Conservation (phyloP, 371 early-diverging fungal genomes). For the Neoconidiobolus thromboides region DNA sequence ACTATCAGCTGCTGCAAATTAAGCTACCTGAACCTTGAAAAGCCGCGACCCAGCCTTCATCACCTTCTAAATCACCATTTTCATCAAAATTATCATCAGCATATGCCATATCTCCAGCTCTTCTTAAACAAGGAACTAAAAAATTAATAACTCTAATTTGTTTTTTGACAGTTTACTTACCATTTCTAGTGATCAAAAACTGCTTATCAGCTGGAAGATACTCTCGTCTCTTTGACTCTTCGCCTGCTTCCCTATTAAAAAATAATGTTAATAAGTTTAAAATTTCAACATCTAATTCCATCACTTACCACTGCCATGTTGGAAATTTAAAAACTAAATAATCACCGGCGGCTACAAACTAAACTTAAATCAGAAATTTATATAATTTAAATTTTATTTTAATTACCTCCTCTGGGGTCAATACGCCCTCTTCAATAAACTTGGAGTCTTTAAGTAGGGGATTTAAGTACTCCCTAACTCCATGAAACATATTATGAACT, state of each 20-base stretch:
- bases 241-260: slow-evolving; percentile 53
- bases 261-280: background rate
- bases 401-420: slow-evolving; percentile 87
- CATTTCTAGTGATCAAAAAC: slow-evolving; percentile 86
- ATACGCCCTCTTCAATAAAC: slow-evolving; percentile 80
- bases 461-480: slow-evolving; percentile 72
- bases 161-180: slow-evolving; percentile 14
- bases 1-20: background rate
- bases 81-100: slow-evolving; percentile 37
- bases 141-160: background rate
- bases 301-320: slow-evolving; percentile 83
- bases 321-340: slow-evolving; percentile 94
- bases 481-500: slow-evolving; percentile 45
- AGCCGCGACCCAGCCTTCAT: slow-evolving; percentile 71
- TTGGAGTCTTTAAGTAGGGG: slow-evolving; percentile 86
- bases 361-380: slow-evolving; percentile 3
- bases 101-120: slow-evolving; percentile 75
- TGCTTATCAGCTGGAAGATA: slow-evolving; percentile 86
- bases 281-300: background rate
- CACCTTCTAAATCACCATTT: slow-evolving; percentile 17
- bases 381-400: background rate
- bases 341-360: slow-evolving; percentile 93
- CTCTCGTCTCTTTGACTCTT: slow-evolving; percentile 60
- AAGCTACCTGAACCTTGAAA: slow-evolving; percentile 26
- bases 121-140: slow-evolving; percentile 69